Conservation (phyloP, 2,329 filamentous ascomycete species). For the Orbilia ellipsospora region DNA sequence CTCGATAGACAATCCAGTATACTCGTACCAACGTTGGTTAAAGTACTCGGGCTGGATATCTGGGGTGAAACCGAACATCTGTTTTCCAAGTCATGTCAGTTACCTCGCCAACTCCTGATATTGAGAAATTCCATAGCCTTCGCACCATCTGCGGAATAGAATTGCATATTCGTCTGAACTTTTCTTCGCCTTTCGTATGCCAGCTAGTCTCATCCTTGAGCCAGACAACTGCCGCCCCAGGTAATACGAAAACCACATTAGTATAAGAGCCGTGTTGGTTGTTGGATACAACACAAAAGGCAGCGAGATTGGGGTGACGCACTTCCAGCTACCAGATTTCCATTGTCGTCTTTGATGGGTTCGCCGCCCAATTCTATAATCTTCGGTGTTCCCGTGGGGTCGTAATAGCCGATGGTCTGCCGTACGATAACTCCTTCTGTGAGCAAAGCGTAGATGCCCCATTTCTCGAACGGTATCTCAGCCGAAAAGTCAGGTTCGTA, state of each 20-base stretch:
- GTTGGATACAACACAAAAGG: constrained; percentile 52
- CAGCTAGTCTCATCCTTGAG: constrained; percentile 53
- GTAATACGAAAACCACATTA: constrained; percentile 8
- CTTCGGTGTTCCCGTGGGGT: constrained; percentile 32
- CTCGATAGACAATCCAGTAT: constrained; percentile 46
- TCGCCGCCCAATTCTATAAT: constrained; percentile 54
- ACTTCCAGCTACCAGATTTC: constrained; percentile 51
- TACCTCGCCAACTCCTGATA: not conserved
- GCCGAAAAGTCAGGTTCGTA: constrained; percentile 54
- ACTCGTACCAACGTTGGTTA: constrained; percentile 55
- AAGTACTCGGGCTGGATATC: constrained; percentile 53
- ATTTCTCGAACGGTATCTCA: constrained; percentile 53
- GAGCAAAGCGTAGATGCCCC: constrained; percentile 47
- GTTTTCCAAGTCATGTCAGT: not conserved
- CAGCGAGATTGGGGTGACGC: constrained; percentile 4
- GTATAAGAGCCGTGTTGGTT: constrained; percentile 19
- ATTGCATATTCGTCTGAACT: constrained; percentile 49
- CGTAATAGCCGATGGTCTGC: constrained; percentile 50
- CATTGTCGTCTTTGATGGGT: constrained; percentile 45
- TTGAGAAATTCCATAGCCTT: not conserved
- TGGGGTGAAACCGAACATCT: constrained; percentile 51
- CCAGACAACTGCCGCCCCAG: constrained; percentile 42
- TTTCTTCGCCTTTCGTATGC: constrained; percentile 50
- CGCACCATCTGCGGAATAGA: constrained; percentile 54
- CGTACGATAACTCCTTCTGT: constrained; percentile 45